Base-by-base conservation (phyloP, 2,329 filamentous ascomycete genomes). In the Juglanconis oblonga region DNA sequence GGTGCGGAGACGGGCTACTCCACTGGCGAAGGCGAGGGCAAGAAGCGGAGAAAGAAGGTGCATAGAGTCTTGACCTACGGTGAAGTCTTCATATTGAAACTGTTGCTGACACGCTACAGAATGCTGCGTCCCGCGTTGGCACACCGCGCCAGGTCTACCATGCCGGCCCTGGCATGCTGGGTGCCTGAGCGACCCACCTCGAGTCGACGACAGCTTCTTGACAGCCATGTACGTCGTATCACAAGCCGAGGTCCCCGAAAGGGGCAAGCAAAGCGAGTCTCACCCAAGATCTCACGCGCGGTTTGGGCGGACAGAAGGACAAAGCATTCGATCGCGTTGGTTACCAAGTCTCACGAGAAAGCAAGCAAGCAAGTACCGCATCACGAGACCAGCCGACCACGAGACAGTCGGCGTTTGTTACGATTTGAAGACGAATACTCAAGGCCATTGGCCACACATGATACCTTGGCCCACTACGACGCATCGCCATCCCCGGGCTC, bases 1-100 rank as follows among this genome's bases (percentile, higher is more conserved):
- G 84, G 80, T 49, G 69, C 72, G 58, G 86, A 83, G 11, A 78
- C 76, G 14, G 85, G 84, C n/a, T 88, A 91, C 68, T 90, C 87
- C 29, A 90, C 88, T 29, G 88, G 86, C 60, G 89, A 90, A 65
- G 86, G 86, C 66, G 88, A 88, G 66, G 73, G 73, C 63, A 77
- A 81, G 66, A 88, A 88, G 76, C 81, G 85, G 66, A 81, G 85
- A 71, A 89, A 88, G 76, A 87, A 87, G 84, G 85, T 87, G 71
- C 72, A 70, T 73, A 69, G 57, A 62, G 59, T 60, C 53, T 62
- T 64, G 64, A 64, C 64, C 50, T 60, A 65, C 60, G 63, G 62
- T 65, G 65, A 66, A 53, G 66, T 67, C 17, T 52, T 29, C 35
- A 24, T 62, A 63, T 53, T 56, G 64, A 55, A 13, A 67, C 69